phyloP scores from a whole-genome alignment of 2,329 filamentous ascomycete species.

The Ophiostoma ips region DNA sequence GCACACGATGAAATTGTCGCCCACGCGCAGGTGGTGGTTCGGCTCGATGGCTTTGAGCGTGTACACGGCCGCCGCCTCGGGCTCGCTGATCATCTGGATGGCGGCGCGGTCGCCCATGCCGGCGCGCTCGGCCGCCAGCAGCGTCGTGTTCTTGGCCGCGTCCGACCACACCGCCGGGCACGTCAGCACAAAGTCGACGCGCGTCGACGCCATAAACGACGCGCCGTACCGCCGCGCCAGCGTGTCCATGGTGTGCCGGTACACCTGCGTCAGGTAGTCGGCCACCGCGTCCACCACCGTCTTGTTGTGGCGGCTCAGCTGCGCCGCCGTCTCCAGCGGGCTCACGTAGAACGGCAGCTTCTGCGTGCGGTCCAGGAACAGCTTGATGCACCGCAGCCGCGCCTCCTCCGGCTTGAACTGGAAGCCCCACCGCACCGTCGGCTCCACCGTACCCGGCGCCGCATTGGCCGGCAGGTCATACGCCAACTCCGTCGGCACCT shows the following conservation, averaged over 20 bases:
- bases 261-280: constrained; percentile 65
- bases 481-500: constrained; percentile 69
- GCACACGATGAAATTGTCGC: constrained; percentile 50
- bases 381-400: constrained; percentile 67
- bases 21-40: constrained; percentile 54
- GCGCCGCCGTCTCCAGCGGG: constrained; percentile 60
- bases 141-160: constrained; percentile 69
- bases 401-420: constrained; percentile 68
- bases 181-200: constrained; percentile 66
- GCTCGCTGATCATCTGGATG: constrained; percentile 69
- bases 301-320: constrained; percentile 60
- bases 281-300: constrained; percentile 67
- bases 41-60: constrained; percentile 66
- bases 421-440: constrained; percentile 62
- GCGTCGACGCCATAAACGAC: constrained; percentile 62
- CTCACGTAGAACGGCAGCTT: constrained; percentile 71
- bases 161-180: constrained; percentile 78
- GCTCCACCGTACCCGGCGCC: constrained; percentile 25
- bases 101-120: constrained; percentile 60
- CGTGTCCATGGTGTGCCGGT: constrained; percentile 66
- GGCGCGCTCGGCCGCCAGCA: constrained; percentile 62
- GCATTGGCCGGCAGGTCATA: constrained; percentile 32
- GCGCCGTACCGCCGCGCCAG: constrained; percentile 61
- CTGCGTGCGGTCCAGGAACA: constrained; percentile 69
- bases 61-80: constrained; percentile 67